Percentiles rank a stretch among this genome's conserved stretches.
These are phyloP conservation scores for Torulaspora franciscae DNA, from an alignment of 805 yeast species.

Conservation along the genomic window DNA sequence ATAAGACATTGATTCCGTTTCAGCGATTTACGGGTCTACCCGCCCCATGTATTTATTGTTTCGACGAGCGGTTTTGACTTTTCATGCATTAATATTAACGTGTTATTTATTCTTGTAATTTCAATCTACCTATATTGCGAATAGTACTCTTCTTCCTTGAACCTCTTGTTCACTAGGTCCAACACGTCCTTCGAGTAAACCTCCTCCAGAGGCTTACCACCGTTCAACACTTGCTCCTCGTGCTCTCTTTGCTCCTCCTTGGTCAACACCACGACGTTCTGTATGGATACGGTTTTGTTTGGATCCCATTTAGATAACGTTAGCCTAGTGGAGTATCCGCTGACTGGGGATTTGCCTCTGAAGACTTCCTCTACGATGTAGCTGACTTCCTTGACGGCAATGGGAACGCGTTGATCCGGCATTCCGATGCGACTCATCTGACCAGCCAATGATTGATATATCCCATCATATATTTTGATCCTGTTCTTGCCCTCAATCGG, in stretches of 20 bases:
- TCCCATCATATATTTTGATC: constrained; percentile 75
- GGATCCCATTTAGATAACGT: constrained; percentile 86
- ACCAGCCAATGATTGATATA: constrained; percentile 77
- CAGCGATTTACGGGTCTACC: background rate
- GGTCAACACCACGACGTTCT: constrained; percentile 83
- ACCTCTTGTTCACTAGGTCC: constrained; percentile 54
- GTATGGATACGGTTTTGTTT: constrained; percentile 53
- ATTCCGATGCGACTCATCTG: constrained; percentile 78
- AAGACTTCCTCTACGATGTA: constrained; percentile 88
- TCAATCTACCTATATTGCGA: constrained; percentile 44
- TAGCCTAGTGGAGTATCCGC: constrained; percentile 74
- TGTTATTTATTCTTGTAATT: constrained; percentile 1
- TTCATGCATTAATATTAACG: constrained; percentile 2
- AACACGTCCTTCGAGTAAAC: constrained; percentile 62
- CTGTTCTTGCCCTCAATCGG: constrained; percentile 89
- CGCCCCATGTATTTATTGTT: constrained; percentile 1
- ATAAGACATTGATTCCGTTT: constrained; percentile 23
- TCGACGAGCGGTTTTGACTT: background rate
- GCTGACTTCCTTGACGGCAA: constrained; percentile 65
- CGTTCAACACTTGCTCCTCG: constrained; percentile 67
- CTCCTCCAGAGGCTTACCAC: constrained; percentile 55
- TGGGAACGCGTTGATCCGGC: constrained; percentile 68
- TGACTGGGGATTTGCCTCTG: constrained; percentile 85
- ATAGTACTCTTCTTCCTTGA: constrained; percentile 71
- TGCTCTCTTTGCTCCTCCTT: constrained; percentile 80